Percentiles rank a stretch among this genome's conserved stretches.
Conservation (phyloP, 2,329 filamentous ascomycete genomes). For the Rhynchosporium secalis region DNA sequence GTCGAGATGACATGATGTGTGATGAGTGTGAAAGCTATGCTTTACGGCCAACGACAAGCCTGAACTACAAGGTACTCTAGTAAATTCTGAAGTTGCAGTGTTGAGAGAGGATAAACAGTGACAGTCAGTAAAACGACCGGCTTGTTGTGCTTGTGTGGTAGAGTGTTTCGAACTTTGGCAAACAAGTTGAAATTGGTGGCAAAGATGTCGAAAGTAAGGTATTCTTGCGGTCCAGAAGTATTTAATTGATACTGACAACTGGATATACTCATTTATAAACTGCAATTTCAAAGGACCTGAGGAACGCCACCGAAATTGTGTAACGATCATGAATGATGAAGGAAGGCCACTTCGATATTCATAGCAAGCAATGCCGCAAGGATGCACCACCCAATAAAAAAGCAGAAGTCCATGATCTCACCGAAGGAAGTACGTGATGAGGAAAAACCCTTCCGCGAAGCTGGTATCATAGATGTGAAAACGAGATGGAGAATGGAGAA, state of each 20-base stretch:
- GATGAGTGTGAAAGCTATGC: not conserved
- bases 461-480: constrained; percentile 9
- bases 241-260: not conserved
- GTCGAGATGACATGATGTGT: constrained; percentile 30
- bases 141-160: not conserved
- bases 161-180: not conserved
- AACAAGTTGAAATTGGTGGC: not conserved
- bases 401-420: constrained; percentile 10
- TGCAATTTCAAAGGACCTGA: constrained; percentile 1
- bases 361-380: constrained; percentile 16
- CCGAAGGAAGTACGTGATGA: constrained; percentile 13
- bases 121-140: constrained; percentile 6
- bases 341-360: constrained; percentile 5
- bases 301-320: constrained; percentile 15
- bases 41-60: not conserved
- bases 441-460: constrained; percentile 4
- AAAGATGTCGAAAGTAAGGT: not conserved
- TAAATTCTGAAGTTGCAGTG: not conserved
- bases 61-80: not conserved
- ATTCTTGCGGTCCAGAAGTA: not conserved
- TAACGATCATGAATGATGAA: constrained; percentile 4
- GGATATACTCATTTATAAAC: constrained; percentile 13
- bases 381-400: constrained; percentile 20
- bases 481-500: constrained; percentile 19
- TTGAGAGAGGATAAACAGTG: constrained; percentile 3